Evolutionary conservation across 176 grass and related monocot genomes (phyloP), one percentile per base, ranked within the genome.

Genomic region (Tuctoria greenei): DNA sequence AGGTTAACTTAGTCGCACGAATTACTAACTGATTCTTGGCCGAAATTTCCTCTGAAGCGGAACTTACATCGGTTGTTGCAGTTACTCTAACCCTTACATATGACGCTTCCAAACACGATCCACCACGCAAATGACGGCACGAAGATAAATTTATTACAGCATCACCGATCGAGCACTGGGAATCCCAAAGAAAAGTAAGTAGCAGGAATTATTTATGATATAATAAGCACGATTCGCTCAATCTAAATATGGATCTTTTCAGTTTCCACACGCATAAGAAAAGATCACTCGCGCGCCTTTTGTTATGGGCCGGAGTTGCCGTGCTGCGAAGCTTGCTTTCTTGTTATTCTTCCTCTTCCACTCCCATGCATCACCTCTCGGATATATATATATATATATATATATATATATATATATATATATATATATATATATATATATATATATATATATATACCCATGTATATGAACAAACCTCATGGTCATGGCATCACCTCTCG

Each of bases 191-290:
- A 62, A 69, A 80, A 86, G 63, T 20, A 80, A 86, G 63, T 20
- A 2, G 83, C 41, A 20, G 34, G 34, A 60, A 31, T 44, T 10
- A 34, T 40, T 55, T 72, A 74, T 17, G 4, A n/a, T 4, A 44
- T 67, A 43, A 44, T 67, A 43, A 15, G 14, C n/a, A 36, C 21
- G 73, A 76, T 64, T 37, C 45, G 28, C 44, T 64, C 28, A 12
- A 64, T 77, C 74, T 51, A n/a, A n/a, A n/a, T n/a, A 52, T 36
- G 20, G 60, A 77, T 66, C 12, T 17, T 54, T 52, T 51, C 50
- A 79, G 58, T 81, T 64, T 56, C 66, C 66, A 83, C 73, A 62
- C 76, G 60, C 74, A 63, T 35, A 78, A 82, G 31, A 78, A 82
- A 3, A 87, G 74, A 47, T 16, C 79, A 31, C 67, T 61, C 31